These are phyloP conservation scores for Apiospora saccharicola DNA, from an alignment of 2,329 filamentous ascomycete genomes.

Conservation along the genomic window DNA sequence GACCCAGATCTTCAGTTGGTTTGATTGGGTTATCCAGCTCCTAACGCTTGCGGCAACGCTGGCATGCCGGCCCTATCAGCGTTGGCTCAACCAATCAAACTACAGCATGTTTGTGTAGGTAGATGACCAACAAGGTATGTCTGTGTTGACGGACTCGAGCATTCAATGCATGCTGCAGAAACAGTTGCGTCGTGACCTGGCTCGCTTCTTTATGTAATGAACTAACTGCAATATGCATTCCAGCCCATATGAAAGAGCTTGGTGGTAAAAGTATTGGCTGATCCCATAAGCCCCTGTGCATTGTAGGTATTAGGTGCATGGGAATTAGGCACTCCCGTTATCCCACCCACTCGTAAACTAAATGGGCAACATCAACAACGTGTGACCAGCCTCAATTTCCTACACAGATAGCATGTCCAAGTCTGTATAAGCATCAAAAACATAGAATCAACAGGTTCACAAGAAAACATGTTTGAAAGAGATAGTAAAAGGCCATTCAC, in stretches of 20 bases:
- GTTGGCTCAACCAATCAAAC: not conserved
- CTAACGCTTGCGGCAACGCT: constrained; percentile 3
- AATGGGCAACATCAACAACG: not conserved
- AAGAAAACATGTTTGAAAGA: too few species aligned
- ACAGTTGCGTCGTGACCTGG: not conserved
- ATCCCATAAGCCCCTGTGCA: not conserved
- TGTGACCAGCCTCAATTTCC: not conserved
- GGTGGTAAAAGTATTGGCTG: not conserved
- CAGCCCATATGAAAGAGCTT: not conserved
- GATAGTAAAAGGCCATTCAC: too few species aligned
- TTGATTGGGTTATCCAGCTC: not conserved
- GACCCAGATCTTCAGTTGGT: constrained; percentile 7
- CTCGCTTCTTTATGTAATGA: not conserved
- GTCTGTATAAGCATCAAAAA: too few species aligned
- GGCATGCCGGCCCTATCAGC: not conserved
- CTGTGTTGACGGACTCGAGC: not conserved
- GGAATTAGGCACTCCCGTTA: not conserved
- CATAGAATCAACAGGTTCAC: too few species aligned
- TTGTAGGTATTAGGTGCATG: not conserved
- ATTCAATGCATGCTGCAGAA: not conserved
- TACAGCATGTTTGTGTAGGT: not conserved
- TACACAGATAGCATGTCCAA: too few species aligned
- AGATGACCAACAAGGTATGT: not conserved
- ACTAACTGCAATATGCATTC: not conserved
- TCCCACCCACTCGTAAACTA: not conserved